Conservation (phyloP, 1,284 basidiomycete genomes). For the Pholiota adiposa region DNA sequence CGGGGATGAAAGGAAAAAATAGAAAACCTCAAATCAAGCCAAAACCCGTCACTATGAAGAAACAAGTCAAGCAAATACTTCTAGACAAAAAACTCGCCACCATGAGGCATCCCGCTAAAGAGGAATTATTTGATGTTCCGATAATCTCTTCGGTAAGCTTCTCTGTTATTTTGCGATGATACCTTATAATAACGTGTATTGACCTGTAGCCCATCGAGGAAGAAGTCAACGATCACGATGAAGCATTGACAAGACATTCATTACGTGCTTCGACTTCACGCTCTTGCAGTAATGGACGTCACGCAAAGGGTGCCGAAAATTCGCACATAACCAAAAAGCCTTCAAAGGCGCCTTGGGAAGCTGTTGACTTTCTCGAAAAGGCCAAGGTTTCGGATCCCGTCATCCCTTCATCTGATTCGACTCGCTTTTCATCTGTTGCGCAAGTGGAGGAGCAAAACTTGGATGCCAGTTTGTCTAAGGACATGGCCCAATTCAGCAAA, state of each 20-base stretch:
- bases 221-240: not conserved
- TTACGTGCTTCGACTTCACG: constrained; percentile 8
- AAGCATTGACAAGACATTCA: constrained; percentile 1
- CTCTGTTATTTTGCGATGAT: not conserved
- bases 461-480: not conserved
- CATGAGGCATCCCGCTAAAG: not conserved
- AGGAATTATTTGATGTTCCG: not conserved
- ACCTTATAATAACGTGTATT: not conserved
- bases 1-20: constrained; percentile 23
- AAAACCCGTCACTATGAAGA: constrained; percentile 3
- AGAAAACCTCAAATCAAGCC: constrained; percentile 14
- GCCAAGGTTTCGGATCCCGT: constrained; percentile 6
- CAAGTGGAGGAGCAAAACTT: not conserved
- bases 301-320: not conserved
- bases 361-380: constrained; percentile 16
- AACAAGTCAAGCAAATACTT: not conserved
- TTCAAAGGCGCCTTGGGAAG: constrained; percentile 28
- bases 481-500: not conserved
- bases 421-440: not conserved
- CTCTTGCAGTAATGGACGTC: not conserved
- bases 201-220: constrained; percentile 2
- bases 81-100: not conserved
- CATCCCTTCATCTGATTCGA: not conserved
- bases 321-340: constrained; percentile 13
- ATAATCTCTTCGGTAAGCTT: not conserved